These are phyloP conservation scores for Tetrapisispora pingtungensis DNA, from an alignment of 805 yeast genomes.

Conservation along the genomic window DNA sequence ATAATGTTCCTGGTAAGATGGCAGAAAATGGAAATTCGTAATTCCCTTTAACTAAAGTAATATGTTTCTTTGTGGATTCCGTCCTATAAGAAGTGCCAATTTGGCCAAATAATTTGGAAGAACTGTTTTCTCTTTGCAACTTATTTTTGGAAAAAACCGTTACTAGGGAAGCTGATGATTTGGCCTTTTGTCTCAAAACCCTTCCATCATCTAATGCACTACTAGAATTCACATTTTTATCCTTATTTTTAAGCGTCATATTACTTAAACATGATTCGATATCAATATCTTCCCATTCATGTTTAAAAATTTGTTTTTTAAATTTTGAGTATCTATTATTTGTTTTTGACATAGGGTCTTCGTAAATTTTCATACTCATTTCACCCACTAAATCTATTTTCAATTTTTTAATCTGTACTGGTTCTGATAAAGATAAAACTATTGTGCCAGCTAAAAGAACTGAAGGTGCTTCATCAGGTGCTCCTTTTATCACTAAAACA, in stretches of 20 bases:
- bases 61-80: background rate
- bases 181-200: constrained; percentile 1
- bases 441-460: constrained; percentile 68
- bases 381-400: constrained; percentile 57
- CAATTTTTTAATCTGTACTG: constrained; percentile 55
- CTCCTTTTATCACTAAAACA: constrained; percentile 72
- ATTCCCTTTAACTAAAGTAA: constrained; percentile 41
- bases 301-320: constrained; percentile 63
- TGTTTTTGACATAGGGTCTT: background rate
- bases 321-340: constrained; percentile 35
- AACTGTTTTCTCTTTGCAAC: constrained; percentile 11
- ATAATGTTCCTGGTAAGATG: constrained; percentile 70
- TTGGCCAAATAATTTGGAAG: constrained; percentile 38
- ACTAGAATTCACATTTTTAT: constrained; percentile 7
- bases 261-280: constrained; percentile 34
- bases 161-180: constrained; percentile 13
- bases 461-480: constrained; percentile 67
- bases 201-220: background rate
- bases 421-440: constrained; percentile 65
- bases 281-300: constrained; percentile 64
- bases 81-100: constrained; percentile 30
- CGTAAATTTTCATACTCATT: constrained; percentile 1
- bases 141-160: constrained; percentile 21
- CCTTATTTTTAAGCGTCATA: constrained; percentile 16
- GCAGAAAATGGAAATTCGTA: constrained; percentile 86